Conservation (phyloP, 108 stramenopile genomes). For the Schizochytrium sp. region DNA sequence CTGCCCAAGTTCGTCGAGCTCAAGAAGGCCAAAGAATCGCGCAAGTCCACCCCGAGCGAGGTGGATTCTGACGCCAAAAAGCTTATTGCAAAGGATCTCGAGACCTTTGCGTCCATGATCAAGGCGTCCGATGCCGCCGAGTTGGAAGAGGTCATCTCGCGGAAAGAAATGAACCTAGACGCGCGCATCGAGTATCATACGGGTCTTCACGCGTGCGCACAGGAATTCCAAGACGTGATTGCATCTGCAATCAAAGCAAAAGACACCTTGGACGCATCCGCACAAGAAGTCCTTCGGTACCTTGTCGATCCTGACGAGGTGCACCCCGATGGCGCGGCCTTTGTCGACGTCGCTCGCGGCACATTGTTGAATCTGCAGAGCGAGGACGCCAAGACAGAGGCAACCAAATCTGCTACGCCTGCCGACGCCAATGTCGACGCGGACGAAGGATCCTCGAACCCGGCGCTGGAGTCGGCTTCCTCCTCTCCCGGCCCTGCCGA, state of each 20-base stretch:
- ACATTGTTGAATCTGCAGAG: neutral
- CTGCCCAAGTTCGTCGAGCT: neutral
- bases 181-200: neutral
- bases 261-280: neutral
- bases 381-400: too few species aligned
- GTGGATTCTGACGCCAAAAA: neutral
- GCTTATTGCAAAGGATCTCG: neutral
- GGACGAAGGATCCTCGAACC: too few species aligned
- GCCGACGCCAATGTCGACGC: too few species aligned
- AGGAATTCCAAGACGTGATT: neutral
- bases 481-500: too few species aligned
- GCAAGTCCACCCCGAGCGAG: neutral
- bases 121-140: neutral
- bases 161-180: neutral
- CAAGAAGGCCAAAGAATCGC: neutral
- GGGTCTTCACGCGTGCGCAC: neutral
- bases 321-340: neutral
- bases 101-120: neutral
- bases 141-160: neutral
- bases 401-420: too few species aligned
- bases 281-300: neutral
- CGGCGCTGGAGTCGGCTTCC: too few species aligned
- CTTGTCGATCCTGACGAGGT: neutral
- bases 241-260: neutral
- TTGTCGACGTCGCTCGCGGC: neutral